A percentile compares a stretch with the other conserved stretches of the same genome.
Conservation (phyloP, 768 basidiomycete species). For the Naganishia onofrii region DNA sequence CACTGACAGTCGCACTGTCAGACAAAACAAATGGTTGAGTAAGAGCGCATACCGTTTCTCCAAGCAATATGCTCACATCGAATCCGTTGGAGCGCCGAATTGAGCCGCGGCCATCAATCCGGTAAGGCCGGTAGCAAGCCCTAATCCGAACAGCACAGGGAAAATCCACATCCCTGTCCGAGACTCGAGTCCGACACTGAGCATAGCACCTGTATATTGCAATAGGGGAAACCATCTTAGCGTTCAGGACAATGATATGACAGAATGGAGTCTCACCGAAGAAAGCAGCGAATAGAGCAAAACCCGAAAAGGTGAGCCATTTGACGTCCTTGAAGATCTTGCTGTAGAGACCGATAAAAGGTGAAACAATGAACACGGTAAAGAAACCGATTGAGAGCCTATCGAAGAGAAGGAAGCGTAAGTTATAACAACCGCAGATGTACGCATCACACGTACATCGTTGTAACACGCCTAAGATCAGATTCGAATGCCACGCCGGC, state of each 20-base stretch:
- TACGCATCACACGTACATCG: too few relatives aligned
- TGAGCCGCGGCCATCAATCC: constrained; percentile 9
- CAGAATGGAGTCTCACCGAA: too few relatives aligned
- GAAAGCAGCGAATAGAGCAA: constrained; percentile 2
- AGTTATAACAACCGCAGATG: too few relatives aligned
- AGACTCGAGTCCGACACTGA: neutral
- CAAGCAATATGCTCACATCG: neutral
- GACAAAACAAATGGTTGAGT: too few relatives aligned
- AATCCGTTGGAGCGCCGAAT: neutral
- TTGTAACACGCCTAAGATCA: constrained; percentile 9
- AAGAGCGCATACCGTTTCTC: too few relatives aligned
- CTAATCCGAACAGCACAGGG: neutral
- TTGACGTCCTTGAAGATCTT: neutral
- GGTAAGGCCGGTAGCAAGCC: neutral
- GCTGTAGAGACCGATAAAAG: constrained; percentile 8
- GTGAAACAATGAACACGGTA: constrained; percentile 3
- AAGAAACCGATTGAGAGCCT: constrained; percentile 16
- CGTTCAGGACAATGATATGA: too few relatives aligned
- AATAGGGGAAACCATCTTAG: too few relatives aligned
- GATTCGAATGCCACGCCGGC: constrained; percentile 9
- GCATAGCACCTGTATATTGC: too few relatives aligned
- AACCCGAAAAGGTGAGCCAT: neutral
- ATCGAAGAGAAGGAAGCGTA: too few relatives aligned
- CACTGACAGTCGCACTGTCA: constrained; percentile 19
- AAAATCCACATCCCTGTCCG: neutral